Evolutionary conservation across 345 rosid species (phyloP).

Genomic region (Salix suchowensis): DNA sequence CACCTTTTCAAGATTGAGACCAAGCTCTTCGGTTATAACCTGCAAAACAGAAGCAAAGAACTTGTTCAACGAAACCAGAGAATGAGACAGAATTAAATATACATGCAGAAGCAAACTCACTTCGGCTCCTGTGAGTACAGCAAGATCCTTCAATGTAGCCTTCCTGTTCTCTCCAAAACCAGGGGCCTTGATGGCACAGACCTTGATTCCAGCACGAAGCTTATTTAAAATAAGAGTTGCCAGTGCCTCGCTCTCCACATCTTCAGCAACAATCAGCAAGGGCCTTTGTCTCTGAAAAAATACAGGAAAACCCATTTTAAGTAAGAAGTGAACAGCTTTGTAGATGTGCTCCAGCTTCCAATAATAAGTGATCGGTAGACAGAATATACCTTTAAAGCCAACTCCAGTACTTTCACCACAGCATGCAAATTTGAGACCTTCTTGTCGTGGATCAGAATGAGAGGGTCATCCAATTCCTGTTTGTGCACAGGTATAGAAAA

Average conservation of each 20-base stretch:
- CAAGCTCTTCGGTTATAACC: constrained; percentile 93
- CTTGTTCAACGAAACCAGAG: background rate
- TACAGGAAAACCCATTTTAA: background rate
- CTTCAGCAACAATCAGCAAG: constrained; percentile 84
- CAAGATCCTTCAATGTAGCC: constrained; percentile 80
- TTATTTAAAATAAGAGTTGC: constrained; percentile 84
- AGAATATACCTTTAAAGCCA: constrained; percentile 72
- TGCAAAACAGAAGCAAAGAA: constrained; percentile 18
- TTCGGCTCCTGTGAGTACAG: constrained; percentile 83
- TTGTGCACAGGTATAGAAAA: background rate
- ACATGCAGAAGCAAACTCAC: constrained; percentile 32
- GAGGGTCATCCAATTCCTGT: constrained; percentile 97
- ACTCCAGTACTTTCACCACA: constrained; percentile 80
- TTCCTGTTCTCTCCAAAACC: constrained; percentile 98
- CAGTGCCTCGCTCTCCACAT: constrained; percentile 88
- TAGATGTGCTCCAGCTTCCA: background rate
- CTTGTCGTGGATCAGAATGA: constrained; percentile 91
- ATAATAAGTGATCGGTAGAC: background rate
- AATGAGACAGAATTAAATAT: background rate
- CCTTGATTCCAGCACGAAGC: constrained; percentile 97
- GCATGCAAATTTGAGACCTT: constrained; percentile 76
- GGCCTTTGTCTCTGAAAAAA: constrained; percentile 76
- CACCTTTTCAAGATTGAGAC: constrained; percentile 88
- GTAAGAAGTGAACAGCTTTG: background rate
- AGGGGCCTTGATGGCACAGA: constrained; percentile 95